Base-by-base conservation (phyloP, 306 rosid species). In the Vigna nakashimae region DNA sequence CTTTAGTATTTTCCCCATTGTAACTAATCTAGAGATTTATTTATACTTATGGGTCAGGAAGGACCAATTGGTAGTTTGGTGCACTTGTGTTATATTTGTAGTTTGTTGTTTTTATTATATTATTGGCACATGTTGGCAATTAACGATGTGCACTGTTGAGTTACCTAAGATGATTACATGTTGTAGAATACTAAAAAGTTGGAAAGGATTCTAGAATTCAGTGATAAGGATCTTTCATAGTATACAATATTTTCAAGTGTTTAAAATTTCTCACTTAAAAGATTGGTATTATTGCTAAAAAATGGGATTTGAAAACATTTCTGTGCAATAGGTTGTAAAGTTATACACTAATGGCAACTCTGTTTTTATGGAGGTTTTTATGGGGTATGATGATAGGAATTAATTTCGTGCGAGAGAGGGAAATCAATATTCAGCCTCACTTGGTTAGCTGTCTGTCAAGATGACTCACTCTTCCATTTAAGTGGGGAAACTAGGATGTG, bases 41-140 rank as follows among this genome's bases (percentile, higher is more conserved):
- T 4, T 57, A 67, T 81, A 30, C 80, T 74, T 66, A 67, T 77
- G 18, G 46, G 38, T 56, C 56, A 53, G 62, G 62, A 56, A 45
- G 59, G 63, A 73, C 15, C 50, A 12, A 30, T 53, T 66, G 18
- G 22, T 56, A 7, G 73, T 24, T 58, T 16, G 43, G 45, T 57
- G 13, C 26, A 56, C 26, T 57, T 73, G 77, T 73, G 59, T 78
- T 68, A 67, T 71, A 36, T 65, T 17, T 60, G 55, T 40, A 59
- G 65, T 45, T 50, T 70, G 17, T 71, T 16, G 40, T 51, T 79
- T 38, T 58, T 58, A 58, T 34, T 50, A 7, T 24, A 51, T 20
- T 60, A 60, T 34, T 69, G 76, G 62, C 18, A 12, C 53, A 18
- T 55, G 75, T 58, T 78, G 82, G 40, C 18, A 65, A 26, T 45